phyloP scores from a whole-genome alignment of 441 rosid species.

The Brassica balearica region DNA sequence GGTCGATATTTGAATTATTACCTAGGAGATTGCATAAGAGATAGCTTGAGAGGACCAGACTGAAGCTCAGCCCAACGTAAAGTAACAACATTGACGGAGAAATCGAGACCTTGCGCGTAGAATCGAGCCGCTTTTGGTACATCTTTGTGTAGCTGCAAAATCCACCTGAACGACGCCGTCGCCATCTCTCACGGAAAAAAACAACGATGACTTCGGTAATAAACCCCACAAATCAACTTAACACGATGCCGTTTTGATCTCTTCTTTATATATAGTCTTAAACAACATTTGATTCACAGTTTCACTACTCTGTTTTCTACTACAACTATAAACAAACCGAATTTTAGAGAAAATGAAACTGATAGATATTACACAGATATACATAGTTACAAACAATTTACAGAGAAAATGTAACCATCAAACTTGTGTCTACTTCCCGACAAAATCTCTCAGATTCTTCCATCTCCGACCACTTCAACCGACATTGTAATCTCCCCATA shows the following conservation, averaged over 20 bases:
- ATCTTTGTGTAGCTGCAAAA: slow-evolving; percentile 90
- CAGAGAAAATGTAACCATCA: slow-evolving; percentile 30
- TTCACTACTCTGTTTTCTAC: neutral
- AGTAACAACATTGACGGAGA: slow-evolving; percentile 77
- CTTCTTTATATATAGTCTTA: neutral
- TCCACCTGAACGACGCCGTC: slow-evolving; percentile 81
- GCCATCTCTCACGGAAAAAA: slow-evolving; percentile 48
- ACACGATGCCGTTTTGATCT: neutral
- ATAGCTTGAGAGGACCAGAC: slow-evolving; percentile 81
- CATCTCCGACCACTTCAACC: slow-evolving; percentile 16
- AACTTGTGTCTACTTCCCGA: slow-evolving; percentile 7
- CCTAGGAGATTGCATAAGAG: slow-evolving; percentile 77
- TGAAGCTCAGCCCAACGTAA: slow-evolving; percentile 91
- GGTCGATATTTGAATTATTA: neutral
- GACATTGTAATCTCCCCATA: neutral
- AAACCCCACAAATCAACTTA: neutral
- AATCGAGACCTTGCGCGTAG: slow-evolving; percentile 83
- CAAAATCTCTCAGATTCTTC: slow-evolving; percentile 17
- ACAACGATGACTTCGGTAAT: neutral
- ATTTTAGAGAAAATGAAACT: neutral
- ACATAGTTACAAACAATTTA: slow-evolving; percentile 33
- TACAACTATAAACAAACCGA: slow-evolving; percentile 5
- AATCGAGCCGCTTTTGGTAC: slow-evolving; percentile 88
- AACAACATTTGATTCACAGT: neutral
- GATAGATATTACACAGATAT: neutral